phyloP scores from a whole-genome alignment of 257 asterid genomes.

The Ligustrum vulgare region DNA sequence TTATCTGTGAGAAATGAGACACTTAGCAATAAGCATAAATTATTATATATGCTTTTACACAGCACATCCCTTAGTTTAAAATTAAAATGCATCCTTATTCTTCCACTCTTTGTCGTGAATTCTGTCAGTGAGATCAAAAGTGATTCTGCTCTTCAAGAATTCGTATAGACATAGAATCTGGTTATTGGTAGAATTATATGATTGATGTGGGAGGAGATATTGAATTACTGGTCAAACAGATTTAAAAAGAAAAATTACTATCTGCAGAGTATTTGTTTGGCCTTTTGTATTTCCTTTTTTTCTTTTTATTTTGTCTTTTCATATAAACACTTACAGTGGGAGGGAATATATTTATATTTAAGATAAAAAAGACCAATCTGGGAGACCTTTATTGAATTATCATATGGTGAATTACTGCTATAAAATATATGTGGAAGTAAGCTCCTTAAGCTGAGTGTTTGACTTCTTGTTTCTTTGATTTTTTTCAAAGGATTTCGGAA shows the following conservation, averaged over 20 bases:
- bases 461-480: constrained; percentile 15
- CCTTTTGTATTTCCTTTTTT: not conserved
- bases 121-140: not conserved
- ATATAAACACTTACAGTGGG: not conserved
- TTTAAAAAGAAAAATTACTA: not conserved
- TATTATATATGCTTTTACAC: not conserved
- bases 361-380: not conserved
- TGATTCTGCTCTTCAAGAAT: constrained; percentile 3
- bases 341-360: not conserved
- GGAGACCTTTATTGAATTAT: not conserved
- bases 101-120: not conserved
- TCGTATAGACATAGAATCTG: not conserved
- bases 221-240: not conserved
- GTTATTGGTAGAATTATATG: not conserved
- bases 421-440: constrained; percentile 1
- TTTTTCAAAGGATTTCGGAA: constrained; percentile 82
- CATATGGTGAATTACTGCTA: not conserved
- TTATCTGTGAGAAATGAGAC: not conserved
- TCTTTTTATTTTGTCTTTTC: not conserved
- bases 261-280: not conserved
- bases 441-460: constrained; percentile 14
- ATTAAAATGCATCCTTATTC: not conserved
- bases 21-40: not conserved
- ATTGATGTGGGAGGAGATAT: not conserved
- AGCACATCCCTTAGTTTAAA: not conserved